phyloP scores from a whole-genome alignment of 2,329 filamentous ascomycete species.

The Alternaria arborescens region DNA sequence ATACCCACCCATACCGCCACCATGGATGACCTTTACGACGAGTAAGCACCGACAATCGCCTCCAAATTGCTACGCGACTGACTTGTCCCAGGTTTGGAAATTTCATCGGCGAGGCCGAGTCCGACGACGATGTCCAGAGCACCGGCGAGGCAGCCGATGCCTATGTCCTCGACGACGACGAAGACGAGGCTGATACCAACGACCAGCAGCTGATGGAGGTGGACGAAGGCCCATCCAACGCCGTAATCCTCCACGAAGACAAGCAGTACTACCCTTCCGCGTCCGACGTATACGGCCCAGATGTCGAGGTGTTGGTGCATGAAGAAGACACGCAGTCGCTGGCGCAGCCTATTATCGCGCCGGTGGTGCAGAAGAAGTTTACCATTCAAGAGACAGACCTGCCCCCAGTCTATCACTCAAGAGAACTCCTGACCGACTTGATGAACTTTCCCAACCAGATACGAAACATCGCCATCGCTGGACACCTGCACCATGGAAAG shows the following conservation, averaged over 20 bases:
- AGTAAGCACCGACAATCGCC: constrained; percentile 62
- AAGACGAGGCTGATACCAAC: constrained; percentile 55
- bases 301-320: constrained; percentile 94
- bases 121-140: constrained; percentile 84
- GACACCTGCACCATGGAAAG: constrained; percentile 96
- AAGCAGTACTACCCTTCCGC: constrained; percentile 99
- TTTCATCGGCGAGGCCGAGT: constrained; percentile 94
- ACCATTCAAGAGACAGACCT: constrained; percentile 90
- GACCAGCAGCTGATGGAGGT: constrained; percentile 93
- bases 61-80: constrained; percentile 17
- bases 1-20: constrained; percentile 36
- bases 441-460: constrained; percentile 97
- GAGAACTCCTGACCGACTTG: constrained; percentile 91
- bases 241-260: constrained; percentile 97
- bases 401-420: constrained; percentile 85
- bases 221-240: constrained; percentile 91
- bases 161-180: constrained; percentile 74
- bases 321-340: constrained; percentile 97
- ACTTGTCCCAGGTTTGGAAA: constrained; percentile 80
- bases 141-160: constrained; percentile 78
- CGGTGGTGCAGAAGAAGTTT: constrained; percentile 95
- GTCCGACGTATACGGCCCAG: constrained; percentile 90
- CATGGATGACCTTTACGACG: constrained; percentile 98
- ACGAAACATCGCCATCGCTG: constrained; percentile 89
- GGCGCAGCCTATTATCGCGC: constrained; percentile 90